Conservation (phyloP, 78 protist species). For the Cavenderia fasciculata region DNA sequence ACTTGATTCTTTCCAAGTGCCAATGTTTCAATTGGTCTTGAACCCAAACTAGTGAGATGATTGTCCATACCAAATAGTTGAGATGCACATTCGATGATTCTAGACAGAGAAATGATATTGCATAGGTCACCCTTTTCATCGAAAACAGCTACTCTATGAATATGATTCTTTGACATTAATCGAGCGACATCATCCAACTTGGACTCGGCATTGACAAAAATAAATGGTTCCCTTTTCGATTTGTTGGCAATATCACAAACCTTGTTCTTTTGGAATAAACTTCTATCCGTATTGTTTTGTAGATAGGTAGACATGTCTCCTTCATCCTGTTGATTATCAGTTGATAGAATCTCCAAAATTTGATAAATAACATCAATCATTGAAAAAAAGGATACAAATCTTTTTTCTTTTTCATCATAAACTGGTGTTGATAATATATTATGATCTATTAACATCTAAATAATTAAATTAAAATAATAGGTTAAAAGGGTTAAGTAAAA, state of each 20-base stretch:
- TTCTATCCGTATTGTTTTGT: background rate
- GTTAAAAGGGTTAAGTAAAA: too few species aligned
- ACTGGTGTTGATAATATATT: slow-evolving; percentile 69
- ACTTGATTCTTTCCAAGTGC: slow-evolving; percentile 12
- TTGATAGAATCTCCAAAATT: background rate
- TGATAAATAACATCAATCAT: slow-evolving; percentile 57
- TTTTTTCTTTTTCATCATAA: slow-evolving; percentile 54
- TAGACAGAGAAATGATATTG: slow-evolving; percentile 50
- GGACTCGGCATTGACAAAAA: slow-evolving; percentile 12
- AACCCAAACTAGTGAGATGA: slow-evolving; percentile 8
- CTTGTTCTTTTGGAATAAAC: slow-evolving; percentile 4
- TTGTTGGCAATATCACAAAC: slow-evolving; percentile 48
- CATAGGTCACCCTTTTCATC: slow-evolving; percentile 40
- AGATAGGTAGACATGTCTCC: slow-evolving; percentile 50
- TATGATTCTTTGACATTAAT: slow-evolving; percentile 49
- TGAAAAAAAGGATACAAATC: slow-evolving; percentile 29
- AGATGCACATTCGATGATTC: slow-evolving; percentile 61
- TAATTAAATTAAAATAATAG: too few species aligned
- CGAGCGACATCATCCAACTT: slow-evolving; percentile 28
- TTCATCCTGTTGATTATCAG: background rate
- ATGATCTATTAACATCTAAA: slow-evolving; percentile 49
- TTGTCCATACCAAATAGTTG: slow-evolving; percentile 62
- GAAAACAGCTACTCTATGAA: slow-evolving; percentile 48
- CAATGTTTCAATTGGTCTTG: background rate
- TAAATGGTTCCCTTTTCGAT: slow-evolving; percentile 63